These are phyloP conservation scores for Arthonia radiata DNA, from an alignment of 495 filamentous ascomycete species.

Conservation along the genomic window DNA sequence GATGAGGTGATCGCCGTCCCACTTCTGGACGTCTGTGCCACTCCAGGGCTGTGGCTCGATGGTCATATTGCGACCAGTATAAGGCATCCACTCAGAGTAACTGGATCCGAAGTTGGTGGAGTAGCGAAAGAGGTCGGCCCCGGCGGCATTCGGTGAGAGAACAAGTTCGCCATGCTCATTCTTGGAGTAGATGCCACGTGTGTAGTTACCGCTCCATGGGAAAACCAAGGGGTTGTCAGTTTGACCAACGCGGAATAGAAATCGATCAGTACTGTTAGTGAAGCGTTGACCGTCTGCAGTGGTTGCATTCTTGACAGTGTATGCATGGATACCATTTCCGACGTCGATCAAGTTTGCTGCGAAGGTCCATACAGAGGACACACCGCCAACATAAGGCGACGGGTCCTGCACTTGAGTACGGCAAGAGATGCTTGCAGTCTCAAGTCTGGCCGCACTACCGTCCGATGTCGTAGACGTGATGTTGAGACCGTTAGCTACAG, in stretches of 20 bases:
- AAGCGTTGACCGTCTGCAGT: conserved; percentile 12
- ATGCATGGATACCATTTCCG: conserved; percentile 35
- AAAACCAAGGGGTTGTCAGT: conserved; percentile 36
- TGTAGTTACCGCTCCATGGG: conserved; percentile 32
- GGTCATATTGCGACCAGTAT: conserved; percentile 21
- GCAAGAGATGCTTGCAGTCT: conserved; percentile 20
- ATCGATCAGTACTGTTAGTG: conserved; percentile 28
- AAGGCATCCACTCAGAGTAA: conserved; percentile 34
- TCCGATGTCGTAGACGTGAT: conserved; percentile 28
- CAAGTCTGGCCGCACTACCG: conserved; percentile 17
- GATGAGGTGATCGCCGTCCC: conserved; percentile 38
- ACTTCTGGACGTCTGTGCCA: conserved; percentile 34
- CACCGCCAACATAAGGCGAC: conserved; percentile 17
- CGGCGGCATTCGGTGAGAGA: conserved; percentile 33
- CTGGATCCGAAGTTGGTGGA: conserved; percentile 32
- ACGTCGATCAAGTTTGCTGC: conserved; percentile 29
- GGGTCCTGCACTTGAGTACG: conserved; percentile 5
- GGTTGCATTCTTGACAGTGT: conserved; percentile 33
- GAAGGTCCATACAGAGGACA: conserved; percentile 30
- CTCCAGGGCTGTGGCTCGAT: conserved; percentile 27
- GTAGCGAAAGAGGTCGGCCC: conserved; percentile 40
- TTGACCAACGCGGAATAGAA: conserved; percentile 30
- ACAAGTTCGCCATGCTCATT: conserved; percentile 18
- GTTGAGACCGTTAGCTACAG: conserved; percentile 22
- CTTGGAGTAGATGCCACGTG: conserved; percentile 21